These are phyloP conservation scores for Bathelium albidoporum DNA, from an alignment of 495 filamentous ascomycete genomes.

Conservation along the genomic window DNA sequence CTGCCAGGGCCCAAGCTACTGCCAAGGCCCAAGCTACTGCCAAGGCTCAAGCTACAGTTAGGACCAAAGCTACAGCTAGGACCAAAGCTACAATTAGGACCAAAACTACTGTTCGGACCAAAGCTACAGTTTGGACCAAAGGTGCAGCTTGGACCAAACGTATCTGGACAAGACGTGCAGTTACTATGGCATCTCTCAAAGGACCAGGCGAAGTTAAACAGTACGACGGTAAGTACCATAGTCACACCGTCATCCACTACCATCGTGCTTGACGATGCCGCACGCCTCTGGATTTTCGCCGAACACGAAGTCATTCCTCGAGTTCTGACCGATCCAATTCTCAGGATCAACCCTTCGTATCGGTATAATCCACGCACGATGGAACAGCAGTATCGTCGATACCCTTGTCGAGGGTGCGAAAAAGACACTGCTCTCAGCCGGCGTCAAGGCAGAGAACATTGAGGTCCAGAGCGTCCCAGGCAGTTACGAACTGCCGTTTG, in stretches of 20 bases:
- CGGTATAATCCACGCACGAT: constrained; percentile 89
- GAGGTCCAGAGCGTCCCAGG: constrained; percentile 82
- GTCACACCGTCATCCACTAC: background rate
- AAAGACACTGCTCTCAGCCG: constrained; percentile 51
- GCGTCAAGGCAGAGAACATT: constrained; percentile 82
- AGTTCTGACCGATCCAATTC: constrained; percentile 5
- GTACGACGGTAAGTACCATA: constrained; percentile 21
- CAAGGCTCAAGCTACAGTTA: too few relatives aligned
- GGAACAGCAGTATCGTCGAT: constrained; percentile 75
- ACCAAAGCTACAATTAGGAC: too few relatives aligned
- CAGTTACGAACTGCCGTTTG: constrained; percentile 84
- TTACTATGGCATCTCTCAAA: constrained; percentile 21
- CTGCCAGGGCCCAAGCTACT: too few relatives aligned
- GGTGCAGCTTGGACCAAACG: too few relatives aligned
- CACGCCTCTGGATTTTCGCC: too few relatives aligned
- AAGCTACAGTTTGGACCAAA: too few relatives aligned
- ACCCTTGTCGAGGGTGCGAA: constrained; percentile 65
- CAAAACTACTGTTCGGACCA: too few relatives aligned
- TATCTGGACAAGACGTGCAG: too few relatives aligned
- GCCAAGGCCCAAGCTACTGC: too few relatives aligned
- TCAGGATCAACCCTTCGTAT: constrained; percentile 75
- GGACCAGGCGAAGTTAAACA: constrained; percentile 22
- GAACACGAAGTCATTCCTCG: too few relatives aligned
- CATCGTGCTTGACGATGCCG: too few relatives aligned
- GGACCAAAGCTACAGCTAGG: too few relatives aligned